phyloP scores from a whole-genome alignment of 148 eudicot species.

The Cornus florida region DNA sequence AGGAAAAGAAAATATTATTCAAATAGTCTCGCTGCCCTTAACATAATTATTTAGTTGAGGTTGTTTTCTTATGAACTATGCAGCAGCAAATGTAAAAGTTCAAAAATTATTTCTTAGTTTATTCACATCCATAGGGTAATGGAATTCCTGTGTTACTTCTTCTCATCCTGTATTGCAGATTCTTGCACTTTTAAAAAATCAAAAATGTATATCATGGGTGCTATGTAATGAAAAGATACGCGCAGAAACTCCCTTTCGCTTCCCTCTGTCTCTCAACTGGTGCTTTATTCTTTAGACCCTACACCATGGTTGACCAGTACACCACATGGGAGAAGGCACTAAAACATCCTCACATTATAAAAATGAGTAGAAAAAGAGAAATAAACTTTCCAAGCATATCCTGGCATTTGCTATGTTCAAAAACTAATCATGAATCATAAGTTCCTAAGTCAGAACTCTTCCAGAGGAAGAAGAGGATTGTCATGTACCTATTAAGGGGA shows the following conservation, averaged over 20 bases:
- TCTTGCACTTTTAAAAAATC: background rate
- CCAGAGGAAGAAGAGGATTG: constrained; percentile 6
- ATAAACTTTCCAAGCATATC: background rate
- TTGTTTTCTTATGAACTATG: background rate
- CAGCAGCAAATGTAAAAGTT: background rate
- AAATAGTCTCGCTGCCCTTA: too few species aligned
- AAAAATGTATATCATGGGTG: background rate
- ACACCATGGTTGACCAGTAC: background rate
- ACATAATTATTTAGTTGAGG: background rate
- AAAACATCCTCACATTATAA: background rate
- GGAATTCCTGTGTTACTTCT: background rate
- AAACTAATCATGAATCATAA: background rate
- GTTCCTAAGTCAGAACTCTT: background rate
- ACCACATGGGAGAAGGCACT: background rate
- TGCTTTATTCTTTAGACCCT: too few species aligned
- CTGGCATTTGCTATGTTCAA: background rate
- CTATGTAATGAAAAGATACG: background rate
- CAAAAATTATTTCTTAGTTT: background rate
- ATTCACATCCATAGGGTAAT: background rate
- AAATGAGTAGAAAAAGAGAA: background rate
- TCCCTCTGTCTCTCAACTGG: background rate
- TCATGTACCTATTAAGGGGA: background rate
- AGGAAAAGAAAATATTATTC: background rate
- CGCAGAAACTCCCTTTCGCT: background rate
- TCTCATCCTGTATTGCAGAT: background rate